Base-by-base conservation (phyloP, 345 rosid species). In the Populus pruinosa region DNA sequence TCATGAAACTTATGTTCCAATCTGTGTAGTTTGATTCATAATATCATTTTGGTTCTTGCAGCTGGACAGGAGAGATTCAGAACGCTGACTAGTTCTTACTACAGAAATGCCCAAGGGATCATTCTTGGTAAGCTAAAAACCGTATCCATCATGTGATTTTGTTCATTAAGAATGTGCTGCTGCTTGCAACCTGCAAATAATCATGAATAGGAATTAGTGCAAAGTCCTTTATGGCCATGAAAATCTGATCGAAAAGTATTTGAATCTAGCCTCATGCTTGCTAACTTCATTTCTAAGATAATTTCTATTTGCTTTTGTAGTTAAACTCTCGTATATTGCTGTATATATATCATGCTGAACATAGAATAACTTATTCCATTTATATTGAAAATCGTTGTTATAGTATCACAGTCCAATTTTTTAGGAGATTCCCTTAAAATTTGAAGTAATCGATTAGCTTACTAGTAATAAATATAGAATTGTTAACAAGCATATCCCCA, bases 61-160 rank as follows among this genome's bases (percentile, higher is more conserved):
- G 99, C 99, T 86, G 99, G 99, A 80, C 98, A 95, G 78, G 99
- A 95, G 83, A 89, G 93, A 79, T 95, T 93, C 89, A 89, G 99
- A 83, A 89, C 99, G 65, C 69, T 95, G 79, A 93, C 97, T 27
- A 93, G 93, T 87, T 93, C 98, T 56, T 95, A 95, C 88, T 95
- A 91, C 56, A 89, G 99, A 87, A 93, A 93, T 79, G 96, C 92
- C 36, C 98, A 95, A 76, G 99, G 99, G 76, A 95, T 95, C 82
- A 82, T 95, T 73, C 98, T 95, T 1, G 97, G 99, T 95, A 84
- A 39, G 93, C 44, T 43, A 33, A 44, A n/a, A 50, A 35, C 13
- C n/a, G 7, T 35, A 69, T 47, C 23, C 27, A 64, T 27, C 47
- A 44, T 77, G 38, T 70, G 73, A 33, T 82, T 79, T 76, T 44